Evolutionary conservation across 345 rosid species (phyloP).

Genomic region (Moricandia moricandioides): DNA sequence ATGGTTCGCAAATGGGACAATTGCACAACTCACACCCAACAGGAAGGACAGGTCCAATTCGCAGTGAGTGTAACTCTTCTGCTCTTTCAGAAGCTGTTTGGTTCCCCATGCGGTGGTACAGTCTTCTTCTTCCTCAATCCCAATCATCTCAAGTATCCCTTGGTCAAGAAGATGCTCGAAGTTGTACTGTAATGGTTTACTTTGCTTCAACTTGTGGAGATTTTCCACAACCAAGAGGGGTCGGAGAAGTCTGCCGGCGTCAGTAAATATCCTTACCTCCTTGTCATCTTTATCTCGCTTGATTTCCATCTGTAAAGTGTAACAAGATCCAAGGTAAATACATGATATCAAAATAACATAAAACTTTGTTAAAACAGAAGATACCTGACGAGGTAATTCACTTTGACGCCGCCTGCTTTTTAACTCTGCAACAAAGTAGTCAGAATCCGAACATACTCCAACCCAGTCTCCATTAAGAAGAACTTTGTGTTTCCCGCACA

Average conservation of each 20-base stretch:
- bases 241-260: slow-evolving; percentile 85
- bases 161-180: slow-evolving; percentile 61
- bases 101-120: slow-evolving; percentile 70
- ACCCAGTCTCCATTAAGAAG: slow-evolving; percentile 92
- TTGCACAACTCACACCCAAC: slow-evolving; percentile 80
- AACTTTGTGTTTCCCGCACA: slow-evolving; percentile 54
- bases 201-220: slow-evolving; percentile 45
- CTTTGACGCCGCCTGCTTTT: slow-evolving; percentile 59
- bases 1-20: slow-evolving; percentile 86
- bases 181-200: slow-evolving; percentile 47
- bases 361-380: background rate
- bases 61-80: slow-evolving; percentile 59
- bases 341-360: slow-evolving; percentile 1
- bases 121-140: slow-evolving; percentile 93
- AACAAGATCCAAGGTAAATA: slow-evolving; percentile 2
- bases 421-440: slow-evolving; percentile 51
- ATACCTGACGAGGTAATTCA: slow-evolving; percentile 66
- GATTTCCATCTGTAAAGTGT: slow-evolving; percentile 63
- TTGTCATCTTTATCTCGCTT: slow-evolving; percentile 62
- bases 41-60: slow-evolving; percentile 84
- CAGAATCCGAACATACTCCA: slow-evolving; percentile 66
- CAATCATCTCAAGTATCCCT: slow-evolving; percentile 74
- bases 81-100: slow-evolving; percentile 48
- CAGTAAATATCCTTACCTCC: slow-evolving; percentile 79
- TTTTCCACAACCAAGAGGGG: slow-evolving; percentile 84